These are phyloP conservation scores for Lepraria neglecta DNA, from an alignment of 495 filamentous ascomycete genomes.

Conservation along the genomic window DNA sequence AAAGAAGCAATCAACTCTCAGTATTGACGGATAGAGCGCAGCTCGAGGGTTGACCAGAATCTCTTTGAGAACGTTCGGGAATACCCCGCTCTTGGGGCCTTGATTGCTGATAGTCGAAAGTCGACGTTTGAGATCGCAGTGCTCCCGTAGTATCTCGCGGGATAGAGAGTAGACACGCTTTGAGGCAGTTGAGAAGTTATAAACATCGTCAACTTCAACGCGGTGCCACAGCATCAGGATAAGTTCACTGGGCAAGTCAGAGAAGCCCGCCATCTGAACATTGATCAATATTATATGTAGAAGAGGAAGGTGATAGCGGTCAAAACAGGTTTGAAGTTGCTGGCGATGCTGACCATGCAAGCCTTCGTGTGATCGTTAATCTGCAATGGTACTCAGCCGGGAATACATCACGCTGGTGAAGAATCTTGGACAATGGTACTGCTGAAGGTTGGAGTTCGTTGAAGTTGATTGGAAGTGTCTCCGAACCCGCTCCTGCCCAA, in stretches of 20 bases:
- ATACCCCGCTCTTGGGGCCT: not conserved
- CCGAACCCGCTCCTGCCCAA: too few species aligned
- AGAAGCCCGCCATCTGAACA: not conserved
- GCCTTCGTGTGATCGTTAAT: too few species aligned
- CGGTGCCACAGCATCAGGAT: not conserved
- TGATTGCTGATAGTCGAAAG: not conserved
- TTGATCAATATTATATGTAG: too few species aligned
- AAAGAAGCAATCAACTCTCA: not conserved
- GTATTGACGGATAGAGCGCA: not conserved
- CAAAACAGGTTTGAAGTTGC: too few species aligned
- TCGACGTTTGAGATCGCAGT: not conserved
- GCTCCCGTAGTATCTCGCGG: not conserved
- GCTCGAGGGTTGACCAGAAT: not conserved
- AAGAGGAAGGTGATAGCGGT: too few species aligned
- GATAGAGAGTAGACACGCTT: not conserved
- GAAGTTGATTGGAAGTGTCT: too few species aligned
- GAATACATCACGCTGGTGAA: too few species aligned
- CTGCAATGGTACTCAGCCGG: too few species aligned
- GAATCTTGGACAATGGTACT: too few species aligned
- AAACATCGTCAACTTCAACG: conserved; percentile 2
- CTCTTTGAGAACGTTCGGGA: not conserved
- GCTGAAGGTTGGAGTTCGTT: too few species aligned
- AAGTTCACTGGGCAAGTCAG: not conserved
- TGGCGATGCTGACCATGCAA: too few species aligned
- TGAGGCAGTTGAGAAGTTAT: not conserved